Evolutionary conservation across 2,329 filamentous ascomycete species (phyloP).

Genomic region (Cytospora leucostoma): DNA sequence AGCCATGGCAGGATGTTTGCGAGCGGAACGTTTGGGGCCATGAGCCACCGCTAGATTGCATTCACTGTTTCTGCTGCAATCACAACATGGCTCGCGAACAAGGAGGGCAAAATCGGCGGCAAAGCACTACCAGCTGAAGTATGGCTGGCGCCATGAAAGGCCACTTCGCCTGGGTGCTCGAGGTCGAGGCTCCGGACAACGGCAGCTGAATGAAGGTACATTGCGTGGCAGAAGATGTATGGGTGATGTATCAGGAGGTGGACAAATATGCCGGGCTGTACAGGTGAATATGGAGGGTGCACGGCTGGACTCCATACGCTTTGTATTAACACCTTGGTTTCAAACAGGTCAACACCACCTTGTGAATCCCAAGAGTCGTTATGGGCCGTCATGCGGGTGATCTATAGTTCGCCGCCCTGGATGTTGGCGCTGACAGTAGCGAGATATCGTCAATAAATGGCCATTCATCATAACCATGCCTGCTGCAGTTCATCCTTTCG

Average conservation of each 20-base stretch:
- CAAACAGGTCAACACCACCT: too few relatives aligned
- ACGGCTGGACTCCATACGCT: background rate
- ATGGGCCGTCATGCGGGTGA: too few relatives aligned
- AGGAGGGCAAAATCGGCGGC: background rate
- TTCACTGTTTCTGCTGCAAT: background rate
- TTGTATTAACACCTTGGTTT: background rate
- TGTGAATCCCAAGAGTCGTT: too few relatives aligned
- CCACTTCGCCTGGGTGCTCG: background rate
- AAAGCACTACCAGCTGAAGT: background rate
- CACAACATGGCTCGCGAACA: background rate
- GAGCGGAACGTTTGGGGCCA: background rate
- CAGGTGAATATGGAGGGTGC: background rate
- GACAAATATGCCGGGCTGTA: background rate
- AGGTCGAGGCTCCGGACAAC: background rate
- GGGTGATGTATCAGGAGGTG: background rate
- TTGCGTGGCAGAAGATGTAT: background rate
- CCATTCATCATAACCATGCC: too few relatives aligned
- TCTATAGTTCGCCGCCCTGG: too few relatives aligned
- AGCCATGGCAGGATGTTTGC: background rate
- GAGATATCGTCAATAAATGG: too few relatives aligned
- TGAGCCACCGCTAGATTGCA: background rate
- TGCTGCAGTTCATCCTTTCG: too few relatives aligned
- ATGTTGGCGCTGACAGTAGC: too few relatives aligned
- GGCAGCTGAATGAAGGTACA: background rate
- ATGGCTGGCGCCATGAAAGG: background rate